Conservation (phyloP, 164 flowering plant species). For the Echeveria elegans region DNA sequence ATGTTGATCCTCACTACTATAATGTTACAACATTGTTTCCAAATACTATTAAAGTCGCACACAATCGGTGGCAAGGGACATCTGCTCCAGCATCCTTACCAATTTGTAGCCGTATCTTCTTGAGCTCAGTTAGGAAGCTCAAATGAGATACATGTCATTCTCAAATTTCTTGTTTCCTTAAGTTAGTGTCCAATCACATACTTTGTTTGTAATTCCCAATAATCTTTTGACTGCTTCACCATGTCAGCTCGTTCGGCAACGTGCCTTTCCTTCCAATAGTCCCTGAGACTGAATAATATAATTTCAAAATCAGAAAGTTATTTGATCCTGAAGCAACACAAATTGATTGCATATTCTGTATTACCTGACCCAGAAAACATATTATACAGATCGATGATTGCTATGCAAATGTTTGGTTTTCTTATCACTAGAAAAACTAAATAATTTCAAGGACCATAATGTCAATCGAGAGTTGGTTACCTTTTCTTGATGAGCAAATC, state of each 20-base stretch:
- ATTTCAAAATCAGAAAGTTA: background rate
- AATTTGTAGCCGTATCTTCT: background rate
- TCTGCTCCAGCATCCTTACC: background rate
- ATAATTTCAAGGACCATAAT: background rate
- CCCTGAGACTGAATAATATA: constrained; percentile 29
- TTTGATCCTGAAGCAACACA: background rate
- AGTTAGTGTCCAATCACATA: constrained; percentile 44
- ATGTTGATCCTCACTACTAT: no score
- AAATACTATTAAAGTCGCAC: background rate
- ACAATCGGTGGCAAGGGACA: background rate
- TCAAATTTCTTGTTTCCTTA: background rate
- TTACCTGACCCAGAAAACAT: background rate
- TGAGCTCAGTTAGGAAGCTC: background rate
- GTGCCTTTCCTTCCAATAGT: constrained; percentile 65
- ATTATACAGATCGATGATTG: background rate
- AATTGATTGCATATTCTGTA: background rate
- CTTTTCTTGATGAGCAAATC: constrained; percentile 48
- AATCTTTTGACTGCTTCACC: constrained; percentile 51
- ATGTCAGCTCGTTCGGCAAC: constrained; percentile 36
- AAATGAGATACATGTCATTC: background rate
- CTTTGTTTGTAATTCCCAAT: constrained; percentile 61
- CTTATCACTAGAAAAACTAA: background rate
- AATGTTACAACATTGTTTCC: background rate
- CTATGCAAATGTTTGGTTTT: background rate
- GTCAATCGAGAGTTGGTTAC: constrained; percentile 15